Evolutionary conservation across 2,329 filamentous ascomycete species (phyloP), one percentile per base, ranked within the genome.

Genomic region (Gaeumannomyces sp.): DNA sequence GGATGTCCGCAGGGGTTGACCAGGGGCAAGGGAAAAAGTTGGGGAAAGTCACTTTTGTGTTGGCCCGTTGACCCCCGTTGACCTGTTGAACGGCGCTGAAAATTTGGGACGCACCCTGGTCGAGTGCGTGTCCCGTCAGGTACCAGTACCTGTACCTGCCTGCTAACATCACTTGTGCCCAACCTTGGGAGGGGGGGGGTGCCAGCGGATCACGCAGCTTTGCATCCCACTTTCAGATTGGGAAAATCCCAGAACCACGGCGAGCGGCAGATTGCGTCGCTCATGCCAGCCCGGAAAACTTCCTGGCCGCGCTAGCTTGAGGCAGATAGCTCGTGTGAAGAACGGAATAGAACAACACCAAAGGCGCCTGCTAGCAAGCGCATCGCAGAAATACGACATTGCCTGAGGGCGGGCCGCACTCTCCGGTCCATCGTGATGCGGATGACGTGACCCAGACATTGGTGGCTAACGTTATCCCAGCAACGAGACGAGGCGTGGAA

Each of bases 31-130:
- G 45, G 33, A 56, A 61, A 71, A 72, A 71, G 71, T 73, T 72
- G 71, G 71, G 72, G 71, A 73, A 70, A 64, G 72, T 69, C 67
- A 65, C 65, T 65, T 62, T 64, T 64, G 65, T 71, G 68, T 70
- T 72, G 68, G 63, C 68, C 62, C 63, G 69, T 72, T 71, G 70
- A 69, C 67, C 67, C 70, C 67, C 70, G 70, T 71, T 71, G 70
- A 71, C 70, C 67, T 71, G 70, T 71, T 71, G 70, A 71, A 70
- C 66, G 61, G 61, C 64, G 53, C 27, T 35, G 31, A n/a, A 57
- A 62, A 65, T 64, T 61, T 62, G 65, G 61, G 65, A 64, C 59
- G 62, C 56, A 66, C 63, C 63, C 65, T 45, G 65, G 33, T 60
- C 62, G 60, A 53, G 38, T 45, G 60, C 25, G 45, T 13, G 45